phyloP scores from a whole-genome alignment of 2,329 filamentous ascomycete species.

The Fusarium fracticaudum region DNA sequence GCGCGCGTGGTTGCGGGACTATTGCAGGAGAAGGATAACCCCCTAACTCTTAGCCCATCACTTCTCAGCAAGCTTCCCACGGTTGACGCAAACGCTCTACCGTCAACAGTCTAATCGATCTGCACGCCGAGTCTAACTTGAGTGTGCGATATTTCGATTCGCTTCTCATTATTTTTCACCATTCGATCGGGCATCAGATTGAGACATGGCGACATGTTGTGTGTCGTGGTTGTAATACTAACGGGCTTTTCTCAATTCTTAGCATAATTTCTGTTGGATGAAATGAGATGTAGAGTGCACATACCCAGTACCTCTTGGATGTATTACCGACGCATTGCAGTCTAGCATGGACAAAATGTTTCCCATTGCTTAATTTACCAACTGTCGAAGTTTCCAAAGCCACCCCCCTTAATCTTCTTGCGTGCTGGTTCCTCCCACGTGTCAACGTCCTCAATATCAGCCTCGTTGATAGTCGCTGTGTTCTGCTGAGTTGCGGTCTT shows the following conservation, averaged over 20 bases:
- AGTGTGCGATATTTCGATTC: neutral
- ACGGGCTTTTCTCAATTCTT: slow-evolving; percentile 22
- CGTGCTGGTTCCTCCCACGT: slow-evolving; percentile 75
- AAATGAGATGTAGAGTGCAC: slow-evolving; percentile 18
- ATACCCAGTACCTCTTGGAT: slow-evolving; percentile 27
- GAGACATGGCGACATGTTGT: slow-evolving; percentile 10
- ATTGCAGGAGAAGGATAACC: slow-evolving; percentile 49
- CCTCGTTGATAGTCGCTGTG: slow-evolving; percentile 61
- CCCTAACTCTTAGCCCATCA: neutral
- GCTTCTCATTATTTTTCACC: neutral
- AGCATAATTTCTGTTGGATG: slow-evolving; percentile 24
- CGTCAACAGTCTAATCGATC: slow-evolving; percentile 41
- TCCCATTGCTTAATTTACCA: slow-evolving; percentile 67
- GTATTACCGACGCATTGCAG: slow-evolving; percentile 1
- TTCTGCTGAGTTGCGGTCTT: slow-evolving; percentile 59
- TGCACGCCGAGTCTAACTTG: neutral
- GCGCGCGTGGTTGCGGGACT: slow-evolving; percentile 55
- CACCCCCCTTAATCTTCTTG: slow-evolving; percentile 81
- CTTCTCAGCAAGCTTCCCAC: slow-evolving; percentile 40
- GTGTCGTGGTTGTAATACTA: slow-evolving; percentile 8
- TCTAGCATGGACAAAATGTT: neutral
- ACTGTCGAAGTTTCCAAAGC: slow-evolving; percentile 94
- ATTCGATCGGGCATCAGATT: neutral
- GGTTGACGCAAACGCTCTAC: slow-evolving; percentile 38
- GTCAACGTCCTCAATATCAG: slow-evolving; percentile 70